Conservation (phyloP, 306 rosid genomes). For the Quercus engelmannii region DNA sequence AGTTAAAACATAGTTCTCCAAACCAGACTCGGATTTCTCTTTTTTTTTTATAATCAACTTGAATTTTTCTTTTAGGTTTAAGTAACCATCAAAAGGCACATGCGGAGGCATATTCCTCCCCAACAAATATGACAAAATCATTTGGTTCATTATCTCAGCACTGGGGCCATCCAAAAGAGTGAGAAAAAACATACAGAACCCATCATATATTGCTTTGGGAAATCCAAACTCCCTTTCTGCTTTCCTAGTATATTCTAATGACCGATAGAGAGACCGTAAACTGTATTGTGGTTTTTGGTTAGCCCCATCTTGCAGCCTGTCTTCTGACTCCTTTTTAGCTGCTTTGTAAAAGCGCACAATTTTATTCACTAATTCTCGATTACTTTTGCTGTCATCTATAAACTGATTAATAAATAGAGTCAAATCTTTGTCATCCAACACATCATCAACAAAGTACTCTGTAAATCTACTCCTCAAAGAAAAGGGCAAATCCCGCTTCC, state of each 20-base stretch:
- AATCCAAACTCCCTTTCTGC: constrained; percentile 61
- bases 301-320: constrained; percentile 91
- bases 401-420: constrained; percentile 52
- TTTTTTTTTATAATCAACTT: neutral
- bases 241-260: constrained; percentile 70
- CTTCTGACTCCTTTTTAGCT: constrained; percentile 68
- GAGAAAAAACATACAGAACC: constrained; percentile 86
- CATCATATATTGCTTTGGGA: constrained; percentile 73
- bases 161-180: constrained; percentile 72
- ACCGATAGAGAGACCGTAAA: constrained; percentile 90
- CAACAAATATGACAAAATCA: constrained; percentile 46
- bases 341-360: constrained; percentile 70
- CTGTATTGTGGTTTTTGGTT: constrained; percentile 91
- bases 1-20: constrained; percentile 52
- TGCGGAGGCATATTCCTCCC: constrained; percentile 47
- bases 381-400: constrained; percentile 35
- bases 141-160: constrained; percentile 57
- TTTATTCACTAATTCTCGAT: constrained; percentile 36
- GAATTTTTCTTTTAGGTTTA: constrained; percentile 17
- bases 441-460: constrained; percentile 86
- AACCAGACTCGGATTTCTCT: constrained; percentile 21
- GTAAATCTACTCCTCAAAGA: constrained; percentile 89
- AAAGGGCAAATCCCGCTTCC: constrained; percentile 86
- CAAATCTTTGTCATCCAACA: constrained; percentile 73
- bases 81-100: constrained; percentile 43